Evolutionary conservation across 805 yeast species (phyloP), one percentile per base, ranked within the genome.

Genomic region (Candida quercuum): DNA sequence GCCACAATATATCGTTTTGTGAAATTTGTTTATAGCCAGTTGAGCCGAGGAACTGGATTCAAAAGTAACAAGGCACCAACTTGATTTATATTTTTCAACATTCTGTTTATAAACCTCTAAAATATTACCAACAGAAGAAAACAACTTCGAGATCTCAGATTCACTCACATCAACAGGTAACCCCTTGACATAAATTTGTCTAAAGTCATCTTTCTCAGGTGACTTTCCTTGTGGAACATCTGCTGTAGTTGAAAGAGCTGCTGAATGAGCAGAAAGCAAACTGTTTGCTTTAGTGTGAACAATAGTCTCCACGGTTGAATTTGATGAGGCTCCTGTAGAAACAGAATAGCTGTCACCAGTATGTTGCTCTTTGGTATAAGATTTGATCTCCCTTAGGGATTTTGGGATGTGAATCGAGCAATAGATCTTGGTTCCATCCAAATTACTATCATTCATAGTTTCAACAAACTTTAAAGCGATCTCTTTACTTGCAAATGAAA

Each of bases 71-170:
- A 70, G 74, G 0, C 76, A 80, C 56, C 72, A 73, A 27, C 47
- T 48, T 1, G 56, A 50, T 13, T 47, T 52, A 32, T 45, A 54
- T 30, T 48, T 56, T n/a, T 56, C 57, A 14, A 59, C 54, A 13
- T 56, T 51, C 2, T 86, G 86, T 48, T 79, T 60, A 37, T 69
- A 75, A 11, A 75, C 63, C 1, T 73, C 65, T 17, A 69, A 73
- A 24, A 83, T 66, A 4, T 60, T 59, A 23, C 81, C 78, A 47
- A 66, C 74, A 25, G 60, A 44, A 7, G 59, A 46, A 47, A 83
- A 76, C 28, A 74, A 56, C 16, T 57, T 49, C 3, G 62, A 38
- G 25, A 82, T 56, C 19, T 61, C 64, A n/a, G 57, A 59, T 42
- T 64, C 67, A 17, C 69, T 51, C 5, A 58, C 54, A 13, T 58